Evolutionary conservation across 129 eudicot genomes (phyloP).

Genomic region (Smallanthus sonchifolius): DNA sequence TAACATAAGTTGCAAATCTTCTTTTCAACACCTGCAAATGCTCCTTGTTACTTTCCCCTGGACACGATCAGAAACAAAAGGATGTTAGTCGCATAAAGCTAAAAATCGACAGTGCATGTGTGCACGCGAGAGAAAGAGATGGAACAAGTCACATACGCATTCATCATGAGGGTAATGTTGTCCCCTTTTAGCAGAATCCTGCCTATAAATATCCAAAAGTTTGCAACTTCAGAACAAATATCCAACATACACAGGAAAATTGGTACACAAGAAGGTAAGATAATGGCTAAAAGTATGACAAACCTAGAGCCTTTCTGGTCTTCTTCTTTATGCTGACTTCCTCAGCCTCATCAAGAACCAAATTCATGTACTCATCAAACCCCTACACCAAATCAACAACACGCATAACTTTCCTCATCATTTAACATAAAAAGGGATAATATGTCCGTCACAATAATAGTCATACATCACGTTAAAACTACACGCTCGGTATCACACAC

Average conservation of each 20-base stretch:
- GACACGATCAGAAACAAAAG: neutral
- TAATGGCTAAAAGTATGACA: constrained; percentile 1
- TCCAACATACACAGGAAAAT: neutral
- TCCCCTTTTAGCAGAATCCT: constrained; percentile 74
- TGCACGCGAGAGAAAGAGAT: neutral
- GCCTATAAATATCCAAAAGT: constrained; percentile 29
- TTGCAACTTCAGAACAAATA: neutral
- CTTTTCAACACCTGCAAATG: constrained; percentile 3
- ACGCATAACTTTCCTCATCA: neutral
- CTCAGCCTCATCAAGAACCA: constrained; percentile 86
- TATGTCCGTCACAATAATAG: neutral
- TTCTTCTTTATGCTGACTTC: constrained; percentile 73
- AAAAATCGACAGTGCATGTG: neutral
- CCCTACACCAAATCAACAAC: constrained; percentile 27
- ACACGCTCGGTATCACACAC: neutral
- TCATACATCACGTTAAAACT: no score
- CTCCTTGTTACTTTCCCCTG: constrained; percentile 29
- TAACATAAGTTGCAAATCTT: neutral
- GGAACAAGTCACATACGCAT: constrained; percentile 35
- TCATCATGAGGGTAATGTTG: constrained; percentile 76
- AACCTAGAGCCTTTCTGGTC: constrained; percentile 64
- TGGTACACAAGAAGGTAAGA: neutral
- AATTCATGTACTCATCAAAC: constrained; percentile 82
- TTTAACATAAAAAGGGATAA: neutral
- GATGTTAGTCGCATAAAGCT: neutral